Base-by-base conservation (phyloP, 2,329 filamentous ascomycete species). In the Colletotrichum spaethianum region DNA sequence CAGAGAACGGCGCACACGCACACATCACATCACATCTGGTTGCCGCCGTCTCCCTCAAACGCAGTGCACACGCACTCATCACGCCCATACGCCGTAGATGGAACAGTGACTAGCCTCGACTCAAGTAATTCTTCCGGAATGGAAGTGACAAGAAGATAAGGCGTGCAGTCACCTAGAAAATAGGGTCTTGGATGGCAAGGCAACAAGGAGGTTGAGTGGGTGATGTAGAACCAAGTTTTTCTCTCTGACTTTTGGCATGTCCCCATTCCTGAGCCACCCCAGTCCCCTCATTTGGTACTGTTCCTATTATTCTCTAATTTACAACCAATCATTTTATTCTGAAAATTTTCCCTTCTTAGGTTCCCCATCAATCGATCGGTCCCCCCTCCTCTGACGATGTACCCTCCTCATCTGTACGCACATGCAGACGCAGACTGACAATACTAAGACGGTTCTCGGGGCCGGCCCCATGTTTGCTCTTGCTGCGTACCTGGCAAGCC, bases 371-470 rank as follows among this genome's bases (percentile, higher is more conserved):
- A 55, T 63, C 61, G 36, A 63, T 55, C 36, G 36, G 26, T 5
- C 23, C 36, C 26, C 60, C 42, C 31, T 33, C 31, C 59, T 63
- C 56, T 44, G 56, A 59, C 38, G 38, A 60, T 44, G 38, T 60
- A 44, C 40, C 36, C 16, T n/a, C 61, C 46, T 63, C 61, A 44
- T 53, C 46, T 33, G 26, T 40, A 26, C 48, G 26, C 18, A 44
- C 26, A 42, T 55, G 50, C 48, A 60, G 48, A 44, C 48, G 50
- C 36, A 63, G 23, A 44, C 48, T 53, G 61, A 23, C 38, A 44
- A 55, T 53, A 44, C 46, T 46, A 55, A 40, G 61, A 44, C 33
- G 36, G 61, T 63, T 63, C 61, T 48, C 50, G 48, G 48, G 36
- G 36, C 57, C 23, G 36, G 60, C 42, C 60, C 23, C 36, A 63